Conservation (phyloP, 2,329 filamentous ascomycete genomes). For the Amphichorda felina region DNA sequence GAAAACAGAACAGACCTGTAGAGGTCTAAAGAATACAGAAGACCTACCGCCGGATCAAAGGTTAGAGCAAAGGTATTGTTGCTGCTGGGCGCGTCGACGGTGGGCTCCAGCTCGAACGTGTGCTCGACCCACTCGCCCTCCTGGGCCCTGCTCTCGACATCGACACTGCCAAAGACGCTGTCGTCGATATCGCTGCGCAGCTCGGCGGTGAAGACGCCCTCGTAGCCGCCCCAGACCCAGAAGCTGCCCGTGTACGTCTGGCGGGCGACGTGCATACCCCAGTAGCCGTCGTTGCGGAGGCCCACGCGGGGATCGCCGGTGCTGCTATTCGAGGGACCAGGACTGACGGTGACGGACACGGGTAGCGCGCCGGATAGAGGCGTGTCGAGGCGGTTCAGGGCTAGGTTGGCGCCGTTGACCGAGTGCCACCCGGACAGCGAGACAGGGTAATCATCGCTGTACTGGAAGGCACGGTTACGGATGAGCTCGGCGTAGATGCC, state of each 20-base stretch:
- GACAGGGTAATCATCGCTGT: conserved; percentile 26
- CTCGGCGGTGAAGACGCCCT: conserved; percentile 32
- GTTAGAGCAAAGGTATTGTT: conserved; percentile 46
- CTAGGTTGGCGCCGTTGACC: conserved; percentile 28
- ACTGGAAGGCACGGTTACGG: conserved; percentile 59
- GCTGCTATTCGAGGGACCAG: conserved; percentile 14
- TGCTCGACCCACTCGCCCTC: conserved; percentile 38
- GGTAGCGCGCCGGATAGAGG: conserved; percentile 41
- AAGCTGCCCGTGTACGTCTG: conserved; percentile 37
- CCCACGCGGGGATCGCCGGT: conserved; percentile 21
- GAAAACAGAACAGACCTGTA: too few relatives aligned
- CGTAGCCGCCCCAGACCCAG: conserved; percentile 37
- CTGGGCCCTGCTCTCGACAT: conserved; percentile 29
- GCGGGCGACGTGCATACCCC: conserved; percentile 41
- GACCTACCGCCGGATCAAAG: conserved; percentile 28
- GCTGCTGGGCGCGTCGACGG: conserved; percentile 32
- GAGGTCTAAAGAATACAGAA: neutral
- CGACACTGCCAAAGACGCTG: conserved; percentile 30
- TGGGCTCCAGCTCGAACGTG: conserved; percentile 28
- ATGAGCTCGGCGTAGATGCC: conserved; percentile 63
- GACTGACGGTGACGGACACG: conserved; percentile 34
- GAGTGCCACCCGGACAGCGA: conserved; percentile 33
- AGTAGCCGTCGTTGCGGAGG: conserved; percentile 41
- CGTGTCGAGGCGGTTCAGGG: conserved; percentile 29
- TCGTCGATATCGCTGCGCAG: conserved; percentile 24